Evolutionary conservation across 768 basidiomycete genomes (phyloP), one percentile per base, ranked within the genome.

Genomic region (Boletus eberwhitei): DNA sequence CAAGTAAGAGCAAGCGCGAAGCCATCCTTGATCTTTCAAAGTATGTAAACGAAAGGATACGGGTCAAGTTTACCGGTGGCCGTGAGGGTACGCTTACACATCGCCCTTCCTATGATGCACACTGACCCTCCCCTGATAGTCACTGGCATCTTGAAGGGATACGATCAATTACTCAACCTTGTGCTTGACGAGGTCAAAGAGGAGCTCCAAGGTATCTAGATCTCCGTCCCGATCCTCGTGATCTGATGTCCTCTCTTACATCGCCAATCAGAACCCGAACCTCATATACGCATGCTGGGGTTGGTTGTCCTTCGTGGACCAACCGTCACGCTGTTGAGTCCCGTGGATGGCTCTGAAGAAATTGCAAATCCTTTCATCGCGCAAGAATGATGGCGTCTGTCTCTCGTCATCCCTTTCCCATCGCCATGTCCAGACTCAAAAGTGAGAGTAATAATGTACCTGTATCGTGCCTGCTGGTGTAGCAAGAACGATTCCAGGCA

Each of bases 51-150:
- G 86, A 94, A 71, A 82, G 85, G 58, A 91, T 99, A 67, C 77
- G 93, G 52, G 94, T 98, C 66, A 98, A 97, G 73, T 98, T 99
- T 68, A 93, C 93, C n/a, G 97, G 97, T 41, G 96, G 96, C 37
- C 77, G 97, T 38, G 94, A 99, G 82, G 94, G 95, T 91, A 57
- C 48, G 55, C 64, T 64, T 4, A 2, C 13, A 4, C 16, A 8
- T 22, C 21, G 16, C n/a, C 39, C 31, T 13, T 21, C 39, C 13
- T 11, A 14, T 52, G 37, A 51, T 37, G 3, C 37, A n/a, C n/a
- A 5, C 40, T 52, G 32, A 59, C 45, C 22, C 24, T 14, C 38
- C 16, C 34, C 34, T 47, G 21, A 55, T 63, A 98, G 96, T 98
- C 49, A 89, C 84, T 8, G 97, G 97, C 4, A 81, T 90, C 17